These are phyloP conservation scores for Ceratocystis ficicola DNA, from an alignment of 2,329 filamentous ascomycete species.

Conservation along the genomic window DNA sequence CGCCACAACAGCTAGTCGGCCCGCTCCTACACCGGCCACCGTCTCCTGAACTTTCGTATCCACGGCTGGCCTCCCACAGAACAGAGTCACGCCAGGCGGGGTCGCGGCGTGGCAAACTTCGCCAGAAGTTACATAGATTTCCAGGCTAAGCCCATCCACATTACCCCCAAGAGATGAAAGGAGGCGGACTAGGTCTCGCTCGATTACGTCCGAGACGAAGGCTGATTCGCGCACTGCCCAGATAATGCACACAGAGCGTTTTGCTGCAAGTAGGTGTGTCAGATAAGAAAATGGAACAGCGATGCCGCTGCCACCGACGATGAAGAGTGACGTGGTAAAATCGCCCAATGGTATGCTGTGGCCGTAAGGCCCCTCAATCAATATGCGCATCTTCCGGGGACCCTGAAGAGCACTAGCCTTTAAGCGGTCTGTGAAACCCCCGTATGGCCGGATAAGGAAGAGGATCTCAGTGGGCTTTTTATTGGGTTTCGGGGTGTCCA, in stretches of 20 bases:
- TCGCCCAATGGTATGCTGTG: conserved; percentile 31
- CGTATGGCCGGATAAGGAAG: conserved; percentile 37
- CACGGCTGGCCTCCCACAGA: conserved; percentile 29
- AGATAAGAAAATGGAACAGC: conserved; percentile 35
- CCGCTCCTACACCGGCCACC: conserved; percentile 23
- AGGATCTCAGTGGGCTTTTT: conserved; percentile 27
- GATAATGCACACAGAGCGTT: conserved; percentile 29
- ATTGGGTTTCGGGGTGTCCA: conserved; percentile 23
- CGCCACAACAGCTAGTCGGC: conserved; percentile 33
- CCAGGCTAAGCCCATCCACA: conserved; percentile 23
- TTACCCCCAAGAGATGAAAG: neutral
- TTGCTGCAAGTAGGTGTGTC: conserved; percentile 25
- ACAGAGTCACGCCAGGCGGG: conserved; percentile 24
- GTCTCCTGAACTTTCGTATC: conserved; percentile 28
- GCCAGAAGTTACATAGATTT: conserved; percentile 30
- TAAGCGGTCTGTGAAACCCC: conserved; percentile 34
- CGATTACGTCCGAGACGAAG: conserved; percentile 31
- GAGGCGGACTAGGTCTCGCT: conserved; percentile 22
- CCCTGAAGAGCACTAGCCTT: conserved; percentile 27
- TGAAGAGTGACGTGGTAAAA: conserved; percentile 33
- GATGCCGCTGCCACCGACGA: conserved; percentile 37
- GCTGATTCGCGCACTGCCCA: conserved; percentile 35
- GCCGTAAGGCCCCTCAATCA: conserved; percentile 38
- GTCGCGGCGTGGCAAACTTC: neutral
- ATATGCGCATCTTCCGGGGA: conserved; percentile 28